phyloP scores from a whole-genome alignment of 495 filamentous ascomycete species.

The Penicillium soppii region DNA sequence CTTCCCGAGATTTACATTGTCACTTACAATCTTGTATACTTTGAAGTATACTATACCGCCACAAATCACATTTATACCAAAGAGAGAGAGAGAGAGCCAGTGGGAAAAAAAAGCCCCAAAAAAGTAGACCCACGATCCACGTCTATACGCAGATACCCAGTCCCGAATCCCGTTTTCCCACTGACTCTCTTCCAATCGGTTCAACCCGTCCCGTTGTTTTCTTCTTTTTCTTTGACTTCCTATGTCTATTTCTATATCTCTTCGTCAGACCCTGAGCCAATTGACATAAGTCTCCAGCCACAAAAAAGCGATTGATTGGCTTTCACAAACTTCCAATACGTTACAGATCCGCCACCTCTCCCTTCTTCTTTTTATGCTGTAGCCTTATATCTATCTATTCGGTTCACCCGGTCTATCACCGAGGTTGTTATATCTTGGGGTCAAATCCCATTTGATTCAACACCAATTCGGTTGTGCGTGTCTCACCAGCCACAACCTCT shows the following conservation, averaged over 20 bases:
- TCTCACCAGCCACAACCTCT: neutral
- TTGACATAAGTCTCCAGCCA: neutral
- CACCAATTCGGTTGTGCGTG: neutral
- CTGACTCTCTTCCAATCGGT: neutral
- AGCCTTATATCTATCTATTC: neutral
- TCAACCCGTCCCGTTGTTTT: slow-evolving; percentile 3
- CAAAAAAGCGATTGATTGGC: neutral
- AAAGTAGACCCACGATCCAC: neutral
- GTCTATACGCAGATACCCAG: neutral
- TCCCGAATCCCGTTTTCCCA: neutral
- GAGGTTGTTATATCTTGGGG: neutral
- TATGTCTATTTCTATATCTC: neutral
- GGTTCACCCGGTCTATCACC: too few relatives aligned
- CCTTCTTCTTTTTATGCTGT: neutral
- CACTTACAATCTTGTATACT: too few relatives aligned
- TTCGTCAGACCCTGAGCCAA: neutral
- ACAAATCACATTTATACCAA: too few relatives aligned
- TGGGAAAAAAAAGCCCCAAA: neutral
- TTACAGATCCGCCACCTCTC: neutral
- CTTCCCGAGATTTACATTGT: too few relatives aligned
- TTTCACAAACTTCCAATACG: neutral
- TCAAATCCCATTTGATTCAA: too few relatives aligned
- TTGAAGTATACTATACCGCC: too few relatives aligned
- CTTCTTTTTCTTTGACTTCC: neutral
- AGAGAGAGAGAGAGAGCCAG: neutral